A percentile compares a stretch with the other conserved stretches of the same genome.
Conservation (phyloP, 306 rosid species). For the Rubus parviflorus region DNA sequence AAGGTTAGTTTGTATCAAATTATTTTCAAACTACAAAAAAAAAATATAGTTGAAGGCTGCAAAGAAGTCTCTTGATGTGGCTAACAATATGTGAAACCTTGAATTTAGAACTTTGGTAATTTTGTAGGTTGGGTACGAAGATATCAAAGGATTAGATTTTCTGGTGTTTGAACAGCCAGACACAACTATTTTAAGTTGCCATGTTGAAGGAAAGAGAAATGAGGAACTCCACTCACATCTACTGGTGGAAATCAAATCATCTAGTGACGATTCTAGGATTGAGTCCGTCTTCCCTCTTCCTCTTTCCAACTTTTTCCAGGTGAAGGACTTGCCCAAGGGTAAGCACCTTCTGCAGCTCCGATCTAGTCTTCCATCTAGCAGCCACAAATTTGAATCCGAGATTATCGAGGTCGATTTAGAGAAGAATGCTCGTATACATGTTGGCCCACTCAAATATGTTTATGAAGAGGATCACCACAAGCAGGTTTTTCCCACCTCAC, state of each 20-base stretch:
- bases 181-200: constrained; percentile 84
- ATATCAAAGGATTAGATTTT: constrained; percentile 79
- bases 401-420: constrained; percentile 81
- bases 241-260: constrained; percentile 86
- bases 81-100: constrained; percentile 15
- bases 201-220: constrained; percentile 81
- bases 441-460: constrained; percentile 79
- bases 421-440: constrained; percentile 65
- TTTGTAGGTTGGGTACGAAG: constrained; percentile 79
- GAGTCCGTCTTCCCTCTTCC: constrained; percentile 80
- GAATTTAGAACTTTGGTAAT: constrained; percentile 20
- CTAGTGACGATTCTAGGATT: constrained; percentile 53
- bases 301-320: constrained; percentile 94
- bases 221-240: constrained; percentile 65
- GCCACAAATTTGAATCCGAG: constrained; percentile 79
- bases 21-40: not conserved
- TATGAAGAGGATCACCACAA: constrained; percentile 62
- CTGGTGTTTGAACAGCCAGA: constrained; percentile 96
- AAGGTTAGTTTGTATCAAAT: constrained; percentile 50
- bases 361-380: constrained; percentile 59
- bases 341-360: constrained; percentile 81
- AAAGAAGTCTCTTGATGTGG: not conserved
- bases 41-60: not conserved
- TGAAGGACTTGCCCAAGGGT: constrained; percentile 80
- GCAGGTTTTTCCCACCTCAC: constrained; percentile 54